Conservation (phyloP, 2,329 filamentous ascomycete species). For the Cytospora chrysosperma region DNA sequence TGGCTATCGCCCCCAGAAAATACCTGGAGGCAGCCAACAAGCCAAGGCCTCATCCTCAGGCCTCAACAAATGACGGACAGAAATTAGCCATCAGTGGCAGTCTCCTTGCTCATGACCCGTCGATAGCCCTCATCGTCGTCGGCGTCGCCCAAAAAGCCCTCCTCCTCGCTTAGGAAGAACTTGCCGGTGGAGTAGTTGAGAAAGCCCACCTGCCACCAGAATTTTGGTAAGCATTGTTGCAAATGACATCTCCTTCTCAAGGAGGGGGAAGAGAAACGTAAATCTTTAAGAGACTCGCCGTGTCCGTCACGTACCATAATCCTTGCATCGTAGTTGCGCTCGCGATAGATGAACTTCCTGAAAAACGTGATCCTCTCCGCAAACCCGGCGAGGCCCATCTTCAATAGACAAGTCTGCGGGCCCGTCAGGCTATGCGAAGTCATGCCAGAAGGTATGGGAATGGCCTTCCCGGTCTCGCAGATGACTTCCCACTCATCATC, state of each 20-base stretch:
- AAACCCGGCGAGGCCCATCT: not conserved
- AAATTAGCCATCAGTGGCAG: not conserved
- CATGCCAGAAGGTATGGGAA: too few relatives aligned
- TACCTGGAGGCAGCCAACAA: not conserved
- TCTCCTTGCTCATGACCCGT: not conserved
- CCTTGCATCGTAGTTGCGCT: not conserved
- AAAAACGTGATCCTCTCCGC: not conserved
- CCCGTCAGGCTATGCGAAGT: too few relatives aligned
- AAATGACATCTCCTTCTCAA: too few relatives aligned
- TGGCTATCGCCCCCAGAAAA: not conserved
- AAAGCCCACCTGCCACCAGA: too few relatives aligned
- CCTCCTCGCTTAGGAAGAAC: too few relatives aligned
- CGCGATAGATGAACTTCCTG: not conserved
- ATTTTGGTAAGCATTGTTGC: not conserved
- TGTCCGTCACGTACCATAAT: not conserved
- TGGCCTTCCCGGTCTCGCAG: too few relatives aligned
- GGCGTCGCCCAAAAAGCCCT: too few relatives aligned
- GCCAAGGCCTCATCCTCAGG: not conserved
- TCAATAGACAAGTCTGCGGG: not conserved
- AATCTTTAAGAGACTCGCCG: not conserved
- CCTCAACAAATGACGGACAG: not conserved
- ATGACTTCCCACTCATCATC: too few relatives aligned
- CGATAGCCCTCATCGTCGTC: not conserved
- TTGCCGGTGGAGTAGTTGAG: too few relatives aligned
- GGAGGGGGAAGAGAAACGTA: not conserved